These are phyloP conservation scores for Actinidia chinensis DNA, from an alignment of 179 eudicot species.

Conservation along the genomic window DNA sequence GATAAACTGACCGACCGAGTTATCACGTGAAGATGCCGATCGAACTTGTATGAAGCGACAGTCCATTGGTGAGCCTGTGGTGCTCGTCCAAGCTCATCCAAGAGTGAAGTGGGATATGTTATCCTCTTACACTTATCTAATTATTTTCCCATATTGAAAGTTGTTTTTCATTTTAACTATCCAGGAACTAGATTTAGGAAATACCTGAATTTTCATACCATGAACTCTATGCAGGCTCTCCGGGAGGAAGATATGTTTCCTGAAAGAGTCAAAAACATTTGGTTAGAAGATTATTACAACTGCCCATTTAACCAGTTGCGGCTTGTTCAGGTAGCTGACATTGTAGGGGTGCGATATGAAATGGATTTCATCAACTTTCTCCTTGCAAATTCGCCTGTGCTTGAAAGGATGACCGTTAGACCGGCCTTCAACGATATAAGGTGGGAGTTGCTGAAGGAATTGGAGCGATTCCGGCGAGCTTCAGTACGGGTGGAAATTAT, in stretches of 20 bases:
- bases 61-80: not conserved
- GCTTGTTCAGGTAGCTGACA: slow-evolving; percentile 47
- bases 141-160: not conserved
- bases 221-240: slow-evolving; percentile 46
- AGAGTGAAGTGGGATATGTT: too few species aligned
- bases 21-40: not conserved
- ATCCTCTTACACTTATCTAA: too few species aligned
- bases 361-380: slow-evolving; percentile 61
- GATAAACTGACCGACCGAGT: too few species aligned
- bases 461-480: slow-evolving; percentile 64
- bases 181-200: not conserved
- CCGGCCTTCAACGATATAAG: slow-evolving; percentile 54
- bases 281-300: slow-evolving; percentile 37
- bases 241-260: slow-evolving; percentile 44
- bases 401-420: slow-evolving; percentile 70
- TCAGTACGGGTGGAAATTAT: slow-evolving; percentile 66
- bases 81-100: too few species aligned
- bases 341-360: slow-evolving; percentile 42
- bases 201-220: not conserved
- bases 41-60: not conserved
- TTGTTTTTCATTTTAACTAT: not conserved
- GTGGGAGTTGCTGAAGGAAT: slow-evolving; percentile 57
- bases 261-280: slow-evolving; percentile 22
- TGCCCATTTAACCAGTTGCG: slow-evolving; percentile 51
- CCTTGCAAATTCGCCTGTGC: slow-evolving; percentile 63